Evolutionary conservation across 1,139 yeast genomes (phyloP), one percentile per base, ranked within the genome.

Genomic region (Geotrichum phurueaensis): DNA sequence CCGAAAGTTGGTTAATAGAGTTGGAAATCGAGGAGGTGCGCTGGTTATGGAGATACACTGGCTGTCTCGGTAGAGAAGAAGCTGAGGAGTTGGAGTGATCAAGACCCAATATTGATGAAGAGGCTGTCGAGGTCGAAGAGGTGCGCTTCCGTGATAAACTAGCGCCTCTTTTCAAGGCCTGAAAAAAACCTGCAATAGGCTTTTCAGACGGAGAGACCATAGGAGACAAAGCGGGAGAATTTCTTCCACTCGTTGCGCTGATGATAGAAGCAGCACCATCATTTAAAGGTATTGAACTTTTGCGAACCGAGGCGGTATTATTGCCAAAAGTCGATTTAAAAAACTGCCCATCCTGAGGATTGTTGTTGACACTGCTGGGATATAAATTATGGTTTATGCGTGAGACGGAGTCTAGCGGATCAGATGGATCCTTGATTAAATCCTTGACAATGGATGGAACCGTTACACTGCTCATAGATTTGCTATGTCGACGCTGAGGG

Each of bases 381-480:
- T 39, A n/a, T 15, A n/a, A n/a, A 39, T 39, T 39, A 2, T 9
- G 22, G n/a, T 39, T 39, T 39, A n/a, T 39, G 47, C 47, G 10
- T 39, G 20, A 39, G 47, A 10, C 20, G 22, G 47, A n/a, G 9
- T 39, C 10, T 1, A 18, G 27, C 15, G 36, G 50, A 22, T 39
- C 31, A 22, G 33, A n/a, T 31, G 52, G 22, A 53, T 29, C 33
- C 27, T 55, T 50, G 12, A 51, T 20, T 9, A 54, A 23, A 22
- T 47, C 57, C 10, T 53, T 50, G n/a, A 58, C 54, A 25, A 36
- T 33, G 10, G 57, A 36, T 15, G 61, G 61, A 20, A 54, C n/a
- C 15, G 63, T 54, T 15, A 71, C 74, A 55, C 72, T 69, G 56
- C 72, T 68, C 56, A 70, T 70, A 56, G 78, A 71, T 62, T 70